Base-by-base conservation (phyloP, 768 basidiomycete genomes). In the Auricularia heimuer region DNA sequence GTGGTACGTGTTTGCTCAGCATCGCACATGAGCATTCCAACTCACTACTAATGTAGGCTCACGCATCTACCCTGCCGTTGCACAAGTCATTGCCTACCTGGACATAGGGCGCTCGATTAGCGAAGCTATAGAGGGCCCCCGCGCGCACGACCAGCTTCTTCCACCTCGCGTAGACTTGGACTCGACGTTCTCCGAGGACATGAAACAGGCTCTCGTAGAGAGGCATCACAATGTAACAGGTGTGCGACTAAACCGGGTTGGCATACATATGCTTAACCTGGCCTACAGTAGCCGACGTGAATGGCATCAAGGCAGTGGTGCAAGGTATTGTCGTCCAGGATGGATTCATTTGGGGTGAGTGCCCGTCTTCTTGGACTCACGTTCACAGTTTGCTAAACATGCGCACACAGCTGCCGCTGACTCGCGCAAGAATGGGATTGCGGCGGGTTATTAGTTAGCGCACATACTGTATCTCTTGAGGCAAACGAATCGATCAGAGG, bases 341-440 rank as follows among this genome's bases (percentile, higher is more conserved):
- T 62, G 85, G 81, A 6, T 75, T 71, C 56, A 79, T 94, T 34
- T 89, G 81, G 67, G 21, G 39, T 42, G 39, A 12, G 11, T 12
- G n/a, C 61, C 37, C 33, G 58, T 16, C 34, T 47, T 29, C 29
- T 36, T 44, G 14, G 24, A 0, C 2, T 58, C 69, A 36, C 68
- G 60, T 39, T 47, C 39, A 29, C 29, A 18, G 44, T 33, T 35
- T 39, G 34, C 12, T 64, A 54, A 36, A 16, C 39, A 18, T 11
- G 37, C 10, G 37, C 61, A 33, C 54, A 69, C 90, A 94, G 39
- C 92, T 67, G 89, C 91, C 8, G 92, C 90, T 72, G 94, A 97
- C 75, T 92, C 90, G 21, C 83, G 94, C 72, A 96, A 95, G 79
- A 90, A 93, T 68, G 94, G 94, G n/a, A 82, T 94, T 51, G 90